phyloP scores from a whole-genome alignment of 305 asterid species.

The Caryopteris hybrid region DNA sequence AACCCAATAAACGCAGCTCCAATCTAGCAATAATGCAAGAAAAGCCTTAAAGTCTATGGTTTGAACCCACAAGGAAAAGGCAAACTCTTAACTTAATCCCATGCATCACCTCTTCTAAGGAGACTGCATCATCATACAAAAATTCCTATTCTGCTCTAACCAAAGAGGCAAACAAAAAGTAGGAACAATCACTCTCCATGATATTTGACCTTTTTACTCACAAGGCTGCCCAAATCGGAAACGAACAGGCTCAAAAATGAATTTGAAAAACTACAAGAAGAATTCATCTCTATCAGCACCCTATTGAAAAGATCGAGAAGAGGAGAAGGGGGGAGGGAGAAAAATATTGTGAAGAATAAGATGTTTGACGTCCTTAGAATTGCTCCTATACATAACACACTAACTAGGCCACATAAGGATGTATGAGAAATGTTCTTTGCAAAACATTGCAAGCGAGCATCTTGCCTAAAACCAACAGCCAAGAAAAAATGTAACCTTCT shows the following conservation, averaged over 20 bases:
- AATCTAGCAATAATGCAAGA: not conserved
- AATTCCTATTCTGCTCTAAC: not conserved
- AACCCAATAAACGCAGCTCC: not conserved
- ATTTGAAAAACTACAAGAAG: not conserved
- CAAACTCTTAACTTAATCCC: not conserved
- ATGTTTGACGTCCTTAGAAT: not conserved
- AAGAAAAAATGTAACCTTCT: not conserved
- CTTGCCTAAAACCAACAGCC: not conserved
- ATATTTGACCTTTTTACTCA: not conserved
- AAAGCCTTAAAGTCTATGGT: not conserved
- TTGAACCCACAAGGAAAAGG: not conserved
- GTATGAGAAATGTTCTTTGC: not conserved
- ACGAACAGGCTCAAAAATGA: not conserved
- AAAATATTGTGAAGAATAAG: no score
- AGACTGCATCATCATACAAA: not conserved
- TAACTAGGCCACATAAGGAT: not conserved
- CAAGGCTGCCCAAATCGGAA: not conserved
- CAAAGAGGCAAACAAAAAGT: not conserved
- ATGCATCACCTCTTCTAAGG: not conserved
- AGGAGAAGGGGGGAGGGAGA: not conserved
- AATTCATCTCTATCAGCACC: not conserved
- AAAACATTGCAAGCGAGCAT: not conserved
- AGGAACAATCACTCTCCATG: not conserved
- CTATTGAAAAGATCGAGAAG: not conserved
- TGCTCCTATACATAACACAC: not conserved